Evolutionary conservation across 371 early-diverging fungal species (phyloP).

Genomic region (Mucor racemosus): DNA sequence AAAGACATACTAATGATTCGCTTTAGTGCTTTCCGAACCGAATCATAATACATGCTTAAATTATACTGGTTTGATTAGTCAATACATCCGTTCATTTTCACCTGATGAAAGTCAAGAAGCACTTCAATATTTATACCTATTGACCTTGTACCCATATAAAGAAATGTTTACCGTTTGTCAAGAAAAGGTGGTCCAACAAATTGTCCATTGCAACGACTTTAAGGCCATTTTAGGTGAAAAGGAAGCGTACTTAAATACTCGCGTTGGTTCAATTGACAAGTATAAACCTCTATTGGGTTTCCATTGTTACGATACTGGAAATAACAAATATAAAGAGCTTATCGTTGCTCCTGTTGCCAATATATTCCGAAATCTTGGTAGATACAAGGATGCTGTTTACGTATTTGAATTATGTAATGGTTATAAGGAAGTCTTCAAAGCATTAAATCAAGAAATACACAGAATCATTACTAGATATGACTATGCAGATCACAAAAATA

Average conservation of each 20-base stretch:
- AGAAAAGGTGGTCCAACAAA: conserved; percentile 46
- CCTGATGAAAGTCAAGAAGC: conserved; percentile 57
- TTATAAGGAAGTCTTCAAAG: conserved; percentile 73
- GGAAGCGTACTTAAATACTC: neutral
- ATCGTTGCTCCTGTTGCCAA: conserved; percentile 75
- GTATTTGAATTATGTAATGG: conserved; percentile 71
- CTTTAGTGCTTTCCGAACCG: neutral
- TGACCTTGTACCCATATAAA: conserved; percentile 58
- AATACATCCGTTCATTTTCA: conserved; percentile 57
- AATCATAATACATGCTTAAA: conserved; percentile 41
- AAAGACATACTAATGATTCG: neutral
- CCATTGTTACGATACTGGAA: too few species aligned
- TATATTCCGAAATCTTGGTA: conserved; percentile 67
- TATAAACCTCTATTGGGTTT: conserved; percentile 6
- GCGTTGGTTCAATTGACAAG: neutral
- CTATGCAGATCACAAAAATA: neutral
- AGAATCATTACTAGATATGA: neutral
- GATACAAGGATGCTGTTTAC: conserved; percentile 73
- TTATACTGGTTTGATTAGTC: conserved; percentile 65
- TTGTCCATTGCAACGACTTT: conserved; percentile 57
- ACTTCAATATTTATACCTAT: conserved; percentile 67
- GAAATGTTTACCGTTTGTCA: conserved; percentile 48
- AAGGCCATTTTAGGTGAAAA: conserved; percentile 25
- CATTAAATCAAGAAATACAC: conserved; percentile 56
- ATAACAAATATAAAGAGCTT: conserved; percentile 45